Evolutionary conservation across 139 green algal genomes (phyloP).

Genomic region (Volvox reticuliferus): DNA sequence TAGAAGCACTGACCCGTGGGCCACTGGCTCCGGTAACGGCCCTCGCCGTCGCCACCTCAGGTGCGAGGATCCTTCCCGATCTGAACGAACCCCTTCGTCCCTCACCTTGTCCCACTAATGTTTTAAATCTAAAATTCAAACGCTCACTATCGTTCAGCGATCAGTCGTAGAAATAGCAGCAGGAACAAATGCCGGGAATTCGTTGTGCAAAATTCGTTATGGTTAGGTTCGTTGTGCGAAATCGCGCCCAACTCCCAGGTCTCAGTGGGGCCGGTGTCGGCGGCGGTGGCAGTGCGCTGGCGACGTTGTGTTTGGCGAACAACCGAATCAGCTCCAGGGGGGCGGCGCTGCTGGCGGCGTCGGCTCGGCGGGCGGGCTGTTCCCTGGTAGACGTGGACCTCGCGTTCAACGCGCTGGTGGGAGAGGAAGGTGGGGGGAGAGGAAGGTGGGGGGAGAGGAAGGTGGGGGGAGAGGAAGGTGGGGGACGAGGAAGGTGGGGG

Average conservation of each 20-base stretch:
- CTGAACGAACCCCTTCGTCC: no score
- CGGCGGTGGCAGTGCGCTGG: not conserved
- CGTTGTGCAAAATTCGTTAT: not conserved
- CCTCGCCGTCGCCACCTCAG: not conserved
- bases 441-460: no score
- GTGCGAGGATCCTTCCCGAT: not conserved
- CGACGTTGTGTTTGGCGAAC: not conserved
- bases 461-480: no score
- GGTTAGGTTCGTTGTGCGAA: not conserved
- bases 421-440: slow-evolving; percentile 31
- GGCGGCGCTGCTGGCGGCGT: slow-evolving; percentile 26
- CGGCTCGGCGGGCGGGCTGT: not conserved
- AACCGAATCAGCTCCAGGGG: slow-evolving; percentile 20
- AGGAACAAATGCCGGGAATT: no score
- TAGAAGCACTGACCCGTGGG: slow-evolving; percentile 28
- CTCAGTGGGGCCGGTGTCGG: not conserved
- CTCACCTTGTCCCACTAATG: no score
- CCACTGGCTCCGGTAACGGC: not conserved
- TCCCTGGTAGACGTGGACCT: slow-evolving; percentile 32
- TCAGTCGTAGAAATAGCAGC: no score
- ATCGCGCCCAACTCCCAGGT: not conserved
- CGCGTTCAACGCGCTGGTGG: not conserved
- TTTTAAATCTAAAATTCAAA: no score
- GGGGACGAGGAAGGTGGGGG: no score
- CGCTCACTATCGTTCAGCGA: no score